Evolutionary conservation across 148 eudicot genomes (phyloP), one percentile per base, ranked within the genome.

Genomic region (Nepenthes mirabilis): DNA sequence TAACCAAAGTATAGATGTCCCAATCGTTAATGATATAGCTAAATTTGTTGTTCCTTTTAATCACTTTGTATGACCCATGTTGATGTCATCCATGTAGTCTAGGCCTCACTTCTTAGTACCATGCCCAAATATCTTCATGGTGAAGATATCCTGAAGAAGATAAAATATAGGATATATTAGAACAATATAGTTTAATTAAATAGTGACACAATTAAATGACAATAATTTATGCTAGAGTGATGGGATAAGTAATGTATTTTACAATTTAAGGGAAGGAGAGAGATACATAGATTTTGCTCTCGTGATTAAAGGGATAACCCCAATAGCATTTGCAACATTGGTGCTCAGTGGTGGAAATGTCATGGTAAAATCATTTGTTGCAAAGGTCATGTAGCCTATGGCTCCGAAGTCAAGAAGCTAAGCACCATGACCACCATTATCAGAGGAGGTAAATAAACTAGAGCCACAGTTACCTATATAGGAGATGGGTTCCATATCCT

Each of bases 81-180:
- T 54, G 5, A 54, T 8, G 57, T 54, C 57, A 54, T 54, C 57
- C 6, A 54, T 11, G 35, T 54, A 54, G 57, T 54, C n/a, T 14
- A 54, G 35, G n/a, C 59, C 43, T n/a, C 13, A 3, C 13, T n/a
- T 34, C 40, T 36, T 56, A 56, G 59, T 56, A 56, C 37, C 59
- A 34, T 11, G 35, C 9, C 57, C 57, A 54, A 54, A 9, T 2
- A 54, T 54, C 57, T 14, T 33, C 57, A 9, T 14, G 33, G 57
- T 54, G 57, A 54, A 33, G 14, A 10, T 54, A 54, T 54, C 57
- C 57, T 54, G 35, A 54, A 54, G 11, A 2, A 54, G 11, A 14
- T 33, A 54, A 14, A 54, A 54, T 7, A 2, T 33, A 54, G 57
- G 57, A 14, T 54, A 54, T 2, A 54, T 54, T 33, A 54, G 35